A percentile compares a stretch with the other conserved stretches of the same genome.
These are phyloP conservation scores for Nowakowskiella sp. DNA, from an alignment of 192 early-diverging fungal genomes.

Conservation along the genomic window DNA sequence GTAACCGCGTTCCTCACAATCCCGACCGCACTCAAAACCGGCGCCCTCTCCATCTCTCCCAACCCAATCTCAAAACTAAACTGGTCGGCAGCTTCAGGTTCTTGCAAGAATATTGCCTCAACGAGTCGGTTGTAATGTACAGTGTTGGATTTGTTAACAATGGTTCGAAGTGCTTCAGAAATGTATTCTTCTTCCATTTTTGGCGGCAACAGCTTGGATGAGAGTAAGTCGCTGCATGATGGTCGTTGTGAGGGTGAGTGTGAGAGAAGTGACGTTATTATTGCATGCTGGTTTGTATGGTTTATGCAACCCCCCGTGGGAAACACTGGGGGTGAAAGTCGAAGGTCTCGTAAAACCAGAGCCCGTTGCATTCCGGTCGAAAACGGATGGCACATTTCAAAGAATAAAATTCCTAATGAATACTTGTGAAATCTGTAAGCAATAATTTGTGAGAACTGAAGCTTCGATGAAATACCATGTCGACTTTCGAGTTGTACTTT, in stretches of 20 bases:
- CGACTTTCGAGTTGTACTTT: constrained; percentile 72
- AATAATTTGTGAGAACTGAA: constrained; percentile 52
- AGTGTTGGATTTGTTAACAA: constrained; percentile 74
- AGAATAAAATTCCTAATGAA: constrained; percentile 57
- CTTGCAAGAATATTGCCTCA: constrained; percentile 71
- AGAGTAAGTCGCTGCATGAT: constrained; percentile 71
- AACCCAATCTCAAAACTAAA: too few species aligned
- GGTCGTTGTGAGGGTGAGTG: constrained; percentile 70
- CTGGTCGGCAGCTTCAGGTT: too few species aligned
- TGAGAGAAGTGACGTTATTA: too few species aligned
- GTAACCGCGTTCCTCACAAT: constrained; percentile 67
- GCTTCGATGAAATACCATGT: constrained; percentile 55
- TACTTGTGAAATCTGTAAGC: constrained; percentile 11
- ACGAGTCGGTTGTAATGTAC: constrained; percentile 77
- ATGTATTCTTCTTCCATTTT: constrained; percentile 75
- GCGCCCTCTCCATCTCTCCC: too few species aligned
- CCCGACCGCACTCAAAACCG: too few species aligned
- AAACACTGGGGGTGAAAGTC: constrained; percentile 58
- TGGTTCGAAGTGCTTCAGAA: constrained; percentile 75
- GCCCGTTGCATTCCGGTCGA: constrained; percentile 73
- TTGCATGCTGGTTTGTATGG: too few species aligned
- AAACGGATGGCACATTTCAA: constrained; percentile 69
- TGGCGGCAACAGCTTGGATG: constrained; percentile 73
- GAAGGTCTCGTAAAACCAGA: constrained; percentile 58
- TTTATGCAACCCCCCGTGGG: constrained; percentile 58